Conservation (phyloP, 306 rosid genomes). For the Vachellia collinsii region DNA sequence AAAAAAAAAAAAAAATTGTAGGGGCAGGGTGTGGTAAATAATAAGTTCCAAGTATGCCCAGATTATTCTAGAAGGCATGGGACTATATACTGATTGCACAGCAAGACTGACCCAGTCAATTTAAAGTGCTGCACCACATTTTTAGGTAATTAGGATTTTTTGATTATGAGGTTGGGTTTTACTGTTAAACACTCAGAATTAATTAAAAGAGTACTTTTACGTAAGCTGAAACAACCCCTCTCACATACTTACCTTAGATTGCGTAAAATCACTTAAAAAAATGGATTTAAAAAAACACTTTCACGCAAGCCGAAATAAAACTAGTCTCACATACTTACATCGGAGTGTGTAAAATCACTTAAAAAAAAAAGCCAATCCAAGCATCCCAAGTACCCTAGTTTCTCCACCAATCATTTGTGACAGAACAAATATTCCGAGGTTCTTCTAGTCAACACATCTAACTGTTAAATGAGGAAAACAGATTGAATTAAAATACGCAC, state of each 20-base stretch:
- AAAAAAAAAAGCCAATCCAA: too few relatives aligned
- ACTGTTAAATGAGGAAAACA: conserved; percentile 11
- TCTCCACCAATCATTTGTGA: not conserved
- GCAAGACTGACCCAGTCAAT: not conserved
- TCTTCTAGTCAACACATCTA: conserved; percentile 13
- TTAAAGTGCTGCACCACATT: not conserved
- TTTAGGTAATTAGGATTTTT: not conserved
- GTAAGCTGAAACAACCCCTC: too few relatives aligned
- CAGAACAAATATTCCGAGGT: not conserved
- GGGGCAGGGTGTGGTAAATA: too few relatives aligned
- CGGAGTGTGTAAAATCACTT: too few relatives aligned
- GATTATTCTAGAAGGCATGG: not conserved
- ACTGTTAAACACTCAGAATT: too few relatives aligned
- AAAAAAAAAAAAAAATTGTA: too few relatives aligned
- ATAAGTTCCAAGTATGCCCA: conserved; percentile 1
- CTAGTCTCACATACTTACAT: too few relatives aligned
- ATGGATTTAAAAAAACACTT: too few relatives aligned
- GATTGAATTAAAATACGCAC: conserved; percentile 46
- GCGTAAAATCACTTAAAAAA: too few relatives aligned
- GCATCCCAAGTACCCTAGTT: not conserved
- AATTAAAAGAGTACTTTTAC: too few relatives aligned
- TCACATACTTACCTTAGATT: too few relatives aligned
- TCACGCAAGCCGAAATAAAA: too few relatives aligned
- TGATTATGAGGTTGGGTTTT: not conserved
- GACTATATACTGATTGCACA: not conserved